These are phyloP conservation scores for Musa schizocarpa DNA, from an alignment of 176 grass and related monocot species.

Conservation along the genomic window DNA sequence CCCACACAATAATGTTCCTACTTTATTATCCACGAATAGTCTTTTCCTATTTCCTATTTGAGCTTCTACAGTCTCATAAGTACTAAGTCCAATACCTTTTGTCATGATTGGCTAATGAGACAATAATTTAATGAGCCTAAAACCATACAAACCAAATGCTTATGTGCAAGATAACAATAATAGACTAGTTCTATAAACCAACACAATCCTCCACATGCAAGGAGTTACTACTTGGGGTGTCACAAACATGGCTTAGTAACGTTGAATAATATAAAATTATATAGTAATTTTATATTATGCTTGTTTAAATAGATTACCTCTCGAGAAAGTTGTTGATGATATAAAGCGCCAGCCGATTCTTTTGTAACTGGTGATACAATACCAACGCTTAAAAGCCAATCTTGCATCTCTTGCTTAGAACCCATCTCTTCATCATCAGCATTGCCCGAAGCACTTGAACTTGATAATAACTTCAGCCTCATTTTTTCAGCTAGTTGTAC, in stretches of 20 bases:
- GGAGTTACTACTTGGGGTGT: too few relatives aligned
- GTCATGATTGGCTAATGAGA: too few relatives aligned
- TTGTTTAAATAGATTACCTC: constrained; percentile 40
- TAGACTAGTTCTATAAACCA: too few relatives aligned
- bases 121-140: too few relatives aligned
- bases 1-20: too few relatives aligned
- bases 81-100: too few relatives aligned
- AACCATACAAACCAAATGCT: too few relatives aligned
- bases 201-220: too few relatives aligned
- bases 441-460: constrained; percentile 44
- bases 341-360: constrained; percentile 93
- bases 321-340: constrained; percentile 86
- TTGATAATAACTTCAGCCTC: constrained; percentile 75
- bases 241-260: neutral
- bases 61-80: too few relatives aligned
- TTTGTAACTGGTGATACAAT: constrained; percentile 90
- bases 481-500: constrained; percentile 93
- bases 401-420: constrained; percentile 99
- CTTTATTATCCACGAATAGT: too few relatives aligned
- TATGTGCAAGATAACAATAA: too few relatives aligned
- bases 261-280: neutral
- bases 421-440: constrained; percentile 84
- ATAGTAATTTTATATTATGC: constrained; percentile 2
- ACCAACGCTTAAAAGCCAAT: constrained; percentile 88
- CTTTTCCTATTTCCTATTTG: too few relatives aligned